These are phyloP conservation scores for Microcos paniculata DNA, from an alignment of 345 rosid genomes.

Conservation along the genomic window DNA sequence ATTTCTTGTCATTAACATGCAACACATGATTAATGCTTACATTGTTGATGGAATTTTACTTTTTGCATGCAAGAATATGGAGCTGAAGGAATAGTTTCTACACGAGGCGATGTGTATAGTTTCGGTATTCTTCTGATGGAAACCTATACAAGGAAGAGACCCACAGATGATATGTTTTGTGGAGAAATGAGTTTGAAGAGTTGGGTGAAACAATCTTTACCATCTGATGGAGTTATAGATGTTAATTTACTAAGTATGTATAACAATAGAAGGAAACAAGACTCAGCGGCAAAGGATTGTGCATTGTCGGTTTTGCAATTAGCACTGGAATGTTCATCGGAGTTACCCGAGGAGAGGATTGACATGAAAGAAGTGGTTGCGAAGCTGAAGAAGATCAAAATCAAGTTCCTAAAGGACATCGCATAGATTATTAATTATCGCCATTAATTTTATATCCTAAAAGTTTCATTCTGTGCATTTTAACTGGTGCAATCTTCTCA, in stretches of 20 bases:
- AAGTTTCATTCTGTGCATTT: too few species aligned
- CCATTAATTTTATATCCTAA: too few species aligned
- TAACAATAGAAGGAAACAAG: too few species aligned
- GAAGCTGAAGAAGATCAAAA: not conserved
- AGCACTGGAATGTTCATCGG: not conserved
- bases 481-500: too few species aligned
- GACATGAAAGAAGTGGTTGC: not conserved
- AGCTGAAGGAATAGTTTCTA: not conserved
- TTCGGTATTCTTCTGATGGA: slow-evolving; percentile 17
- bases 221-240: too few species aligned
- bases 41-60: not conserved
- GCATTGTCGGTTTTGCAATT: not conserved
- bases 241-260: not conserved
- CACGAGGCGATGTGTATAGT: slow-evolving; percentile 6
- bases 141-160: slow-evolving; percentile 20
- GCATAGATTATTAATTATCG: too few species aligned
- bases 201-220: not conserved
- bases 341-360: not conserved
- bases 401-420: not conserved
- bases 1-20: not conserved
- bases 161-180: not conserved
- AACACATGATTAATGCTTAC: not conserved
- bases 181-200: slow-evolving; percentile 11
- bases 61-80: slow-evolving; percentile 14
- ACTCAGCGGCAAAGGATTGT: not conserved